A percentile compares a stretch with the other conserved stretches of the same genome.
Evolutionary conservation across 306 rosid genomes (phyloP).

Genomic region (Pterocarpus macrocarpus): DNA sequence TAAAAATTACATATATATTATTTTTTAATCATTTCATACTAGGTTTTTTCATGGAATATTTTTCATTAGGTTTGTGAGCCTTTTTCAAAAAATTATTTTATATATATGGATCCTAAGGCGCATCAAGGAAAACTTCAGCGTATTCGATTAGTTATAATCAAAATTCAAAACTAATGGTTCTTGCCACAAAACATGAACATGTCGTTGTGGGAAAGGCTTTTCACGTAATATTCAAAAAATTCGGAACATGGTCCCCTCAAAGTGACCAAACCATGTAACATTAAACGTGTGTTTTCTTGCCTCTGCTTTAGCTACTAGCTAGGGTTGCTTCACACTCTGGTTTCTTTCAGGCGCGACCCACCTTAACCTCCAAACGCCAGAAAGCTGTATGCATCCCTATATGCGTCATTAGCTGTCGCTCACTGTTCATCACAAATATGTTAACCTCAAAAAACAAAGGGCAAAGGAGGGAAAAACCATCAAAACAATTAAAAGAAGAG

Average conservation of each 20-base stretch:
- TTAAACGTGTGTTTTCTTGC: background rate
- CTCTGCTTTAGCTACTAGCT: conserved; percentile 34
- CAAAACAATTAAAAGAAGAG: conserved; percentile 19
- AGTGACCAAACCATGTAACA: background rate
- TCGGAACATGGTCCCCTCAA: conserved; percentile 24
- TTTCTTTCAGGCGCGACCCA: conserved; percentile 31
- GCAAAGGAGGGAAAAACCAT: conserved; percentile 37
- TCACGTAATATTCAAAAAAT: background rate
- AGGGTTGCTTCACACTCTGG: conserved; percentile 24
- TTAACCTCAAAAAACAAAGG: conserved; percentile 5
- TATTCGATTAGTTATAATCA: background rate
- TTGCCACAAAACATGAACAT: background rate
- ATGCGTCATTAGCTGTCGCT: conserved; percentile 50
- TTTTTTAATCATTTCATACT: too few species aligned
- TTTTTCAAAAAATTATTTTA: too few species aligned
- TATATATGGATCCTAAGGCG: background rate
- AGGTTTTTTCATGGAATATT: too few species aligned
- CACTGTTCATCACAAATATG: conserved; percentile 38
- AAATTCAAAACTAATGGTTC: background rate
- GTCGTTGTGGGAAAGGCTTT: background rate
- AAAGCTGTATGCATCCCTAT: background rate
- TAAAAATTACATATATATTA: too few species aligned
- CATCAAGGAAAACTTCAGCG: background rate
- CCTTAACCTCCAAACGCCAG: conserved; percentile 47
- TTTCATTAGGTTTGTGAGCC: too few species aligned